Base-by-base conservation (phyloP, 805 yeast genomes). In the Brettanomyces custersianus region DNA sequence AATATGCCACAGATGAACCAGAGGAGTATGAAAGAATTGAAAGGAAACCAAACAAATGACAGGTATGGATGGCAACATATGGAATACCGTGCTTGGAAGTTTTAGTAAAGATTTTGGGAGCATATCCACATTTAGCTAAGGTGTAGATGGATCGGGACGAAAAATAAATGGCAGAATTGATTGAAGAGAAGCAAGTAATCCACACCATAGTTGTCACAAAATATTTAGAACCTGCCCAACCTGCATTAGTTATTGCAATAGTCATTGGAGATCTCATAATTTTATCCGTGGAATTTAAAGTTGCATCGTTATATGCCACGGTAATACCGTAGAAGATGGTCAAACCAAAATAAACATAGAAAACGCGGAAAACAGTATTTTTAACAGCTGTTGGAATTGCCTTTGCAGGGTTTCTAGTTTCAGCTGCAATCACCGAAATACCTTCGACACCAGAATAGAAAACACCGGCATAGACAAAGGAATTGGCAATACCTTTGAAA, bases 71-170 rank as follows among this genome's bases (percentile, higher is more conserved):
- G 12, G 81, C 76, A 25, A 62, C 64, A 38, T 65, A 67, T 1
- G 86, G 86, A 10, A 76, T 73, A 38, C 86, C 86, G 31, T 61
- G 57, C 38, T 62, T 66, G 45, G 68, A 66, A 18, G 72, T 68
- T 43, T 62, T 62, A 4, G 66, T 62, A 38, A 79, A 62, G 35
- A 77, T 49, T 45, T 59, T 63, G 15, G 85, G 85, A 0, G 81
- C 83, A 40, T 66, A 64, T 2, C 78, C 74, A 38, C 68, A 72
- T 43, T 68, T 59, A 8, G 83, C 73, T 66, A 78, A 67, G 35
- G 69, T 71, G 41, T 77, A 72, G 12, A 79, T 60, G 1, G 84
- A 68, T 47, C 86, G 61, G 3, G 81, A 72, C 6, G 82, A 81
- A 47, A 78, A 63, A 54, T 72, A 80, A 37, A 78, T 71, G 29